Evolutionary conservation across 2,329 filamentous ascomycete species (phyloP), one percentile per base, ranked within the genome.

Genomic region (Pestalotiopsis sp.): DNA sequence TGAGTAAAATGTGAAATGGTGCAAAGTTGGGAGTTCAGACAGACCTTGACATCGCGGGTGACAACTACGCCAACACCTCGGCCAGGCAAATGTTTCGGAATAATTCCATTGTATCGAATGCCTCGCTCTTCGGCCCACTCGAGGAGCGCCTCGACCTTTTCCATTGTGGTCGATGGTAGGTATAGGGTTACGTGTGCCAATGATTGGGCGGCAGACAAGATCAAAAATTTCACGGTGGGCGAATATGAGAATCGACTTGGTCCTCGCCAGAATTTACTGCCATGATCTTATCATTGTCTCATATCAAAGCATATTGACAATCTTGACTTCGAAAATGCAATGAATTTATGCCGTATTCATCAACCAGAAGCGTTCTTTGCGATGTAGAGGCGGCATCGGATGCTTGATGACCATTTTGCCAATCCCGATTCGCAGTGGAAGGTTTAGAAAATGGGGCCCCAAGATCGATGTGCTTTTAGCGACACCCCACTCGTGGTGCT

Each of bases 61-160:
- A 93, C 91, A 64, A 95, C 85, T 68, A 97, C 90, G 61, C 95
- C 94, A 66, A 96, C 87, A 36, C 94, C 94, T 67, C 92, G 86
- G 1, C 90, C 92, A 5, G 90, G 87, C 17, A 97, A 90, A 52
- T 83, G 83, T 56, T 89, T 86, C 4, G 93, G 90, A 2, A 83
- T 83, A 62, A 97, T 88, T 36, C 90, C 90, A 73, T 91, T 85
- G 72, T 94, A 87, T 45, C 85, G 80, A 36, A 97, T 86, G 14
- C 92, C 92, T 68, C 89, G 85, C 1, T 81, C 79, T 58, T 84
- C 77, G 1, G 92, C 91, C 93, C 94, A 97, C 69, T 85, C 75
- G 2, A 91, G 83, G 69, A 97, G 92, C 9, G 83, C 80, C 31
- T 87, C 80, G 66, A 74, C 59, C 56, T 71, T 39, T 5, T 77